These are phyloP conservation scores for Myxozyma neotropica DNA, from an alignment of 805 yeast genomes.

Conservation along the genomic window DNA sequence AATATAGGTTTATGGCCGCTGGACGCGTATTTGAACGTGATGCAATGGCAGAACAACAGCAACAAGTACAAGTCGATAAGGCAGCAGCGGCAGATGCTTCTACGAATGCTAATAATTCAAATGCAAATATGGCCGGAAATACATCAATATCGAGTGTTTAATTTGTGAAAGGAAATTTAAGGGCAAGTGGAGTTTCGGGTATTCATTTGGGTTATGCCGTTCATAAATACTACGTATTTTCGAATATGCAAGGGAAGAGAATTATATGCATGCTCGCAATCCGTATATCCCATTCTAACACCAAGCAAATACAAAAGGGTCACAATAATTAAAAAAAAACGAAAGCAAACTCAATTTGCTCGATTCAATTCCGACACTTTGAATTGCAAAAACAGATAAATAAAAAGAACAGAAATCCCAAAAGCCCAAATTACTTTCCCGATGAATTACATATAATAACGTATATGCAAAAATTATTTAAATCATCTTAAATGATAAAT, in stretches of 20 bases:
- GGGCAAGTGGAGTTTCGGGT: no score
- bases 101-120: no score
- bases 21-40: constrained; percentile 42
- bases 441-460: no score
- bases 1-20: constrained; percentile 40
- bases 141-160: no score
- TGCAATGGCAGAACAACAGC: constrained; percentile 28
- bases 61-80: not conserved
- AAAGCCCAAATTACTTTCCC: not conserved
- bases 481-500: not conserved
- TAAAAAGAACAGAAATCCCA: not conserved
- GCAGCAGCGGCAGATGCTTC: not conserved
- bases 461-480: no score
- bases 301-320: not conserved
- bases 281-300: not conserved
- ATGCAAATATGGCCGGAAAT: no score
- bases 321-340: no score
- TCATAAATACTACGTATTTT: no score
- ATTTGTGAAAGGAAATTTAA: no score
- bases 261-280: not conserved
- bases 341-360: not conserved
- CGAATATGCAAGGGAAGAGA: no score
- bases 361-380: not conserved
- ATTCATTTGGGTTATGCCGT: no score
- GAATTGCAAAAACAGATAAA: not conserved